phyloP scores from a whole-genome alignment of 768 basidiomycete species.

The Calocera cornea region DNA sequence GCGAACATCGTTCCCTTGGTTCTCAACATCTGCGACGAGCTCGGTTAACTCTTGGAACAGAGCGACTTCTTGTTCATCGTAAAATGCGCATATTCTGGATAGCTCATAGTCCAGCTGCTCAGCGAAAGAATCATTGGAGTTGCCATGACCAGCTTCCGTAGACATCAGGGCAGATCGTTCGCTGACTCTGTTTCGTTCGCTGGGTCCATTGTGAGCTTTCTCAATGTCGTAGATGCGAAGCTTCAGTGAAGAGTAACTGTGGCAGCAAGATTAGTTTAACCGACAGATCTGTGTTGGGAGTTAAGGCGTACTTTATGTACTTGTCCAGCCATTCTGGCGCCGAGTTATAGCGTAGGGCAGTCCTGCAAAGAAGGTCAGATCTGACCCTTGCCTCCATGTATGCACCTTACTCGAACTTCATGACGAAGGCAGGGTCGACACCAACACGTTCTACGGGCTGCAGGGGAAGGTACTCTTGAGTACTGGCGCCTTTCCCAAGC shows the following conservation, averaged over 20 bases:
- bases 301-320: constrained; percentile 64
- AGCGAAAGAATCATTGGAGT: constrained; percentile 45
- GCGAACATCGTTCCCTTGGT: constrained; percentile 49
- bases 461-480: neutral
- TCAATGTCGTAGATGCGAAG: constrained; percentile 76
- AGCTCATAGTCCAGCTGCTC: constrained; percentile 72
- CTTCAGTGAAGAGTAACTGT: constrained; percentile 74
- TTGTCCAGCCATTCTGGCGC: constrained; percentile 88
- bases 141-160: constrained; percentile 23
- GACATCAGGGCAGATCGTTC: neutral
- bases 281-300: neutral
- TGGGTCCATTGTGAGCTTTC: constrained; percentile 44
- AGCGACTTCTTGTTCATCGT: constrained; percentile 61
- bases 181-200: neutral
- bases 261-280: neutral
- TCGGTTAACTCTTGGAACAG: constrained; percentile 45
- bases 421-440: neutral
- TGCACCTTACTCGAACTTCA: neutral
- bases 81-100: constrained; percentile 67
- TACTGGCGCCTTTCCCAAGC: neutral
- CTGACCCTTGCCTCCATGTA: neutral
- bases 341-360: constrained; percentile 53
- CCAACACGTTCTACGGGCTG: neutral
- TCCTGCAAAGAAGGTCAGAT: neutral
- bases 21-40: constrained; percentile 41